Conservation (phyloP, 148 eudicot species). For the Persicaria tinctoria region DNA sequence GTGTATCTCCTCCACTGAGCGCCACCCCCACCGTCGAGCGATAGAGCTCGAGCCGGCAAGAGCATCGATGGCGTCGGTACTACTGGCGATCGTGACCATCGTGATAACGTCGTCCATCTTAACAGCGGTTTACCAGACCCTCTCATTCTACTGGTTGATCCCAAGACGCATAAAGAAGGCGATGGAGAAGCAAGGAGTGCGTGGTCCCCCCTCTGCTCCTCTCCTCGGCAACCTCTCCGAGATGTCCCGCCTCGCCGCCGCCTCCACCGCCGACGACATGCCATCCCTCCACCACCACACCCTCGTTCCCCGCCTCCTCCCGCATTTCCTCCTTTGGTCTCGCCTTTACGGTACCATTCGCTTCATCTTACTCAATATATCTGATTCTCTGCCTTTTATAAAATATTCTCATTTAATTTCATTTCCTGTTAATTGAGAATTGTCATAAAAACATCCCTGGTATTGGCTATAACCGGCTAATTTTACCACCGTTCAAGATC, state of each 20-base stretch:
- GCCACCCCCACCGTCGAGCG: not conserved
- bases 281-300: slow-evolving; percentile 50
- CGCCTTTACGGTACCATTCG: slow-evolving; percentile 36
- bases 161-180: slow-evolving; percentile 48
- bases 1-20: not conserved
- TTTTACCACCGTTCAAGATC: too few relatives aligned
- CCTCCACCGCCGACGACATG: slow-evolving; percentile 43
- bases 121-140: slow-evolving; percentile 20
- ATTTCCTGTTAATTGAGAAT: too few relatives aligned
- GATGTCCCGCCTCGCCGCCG: slow-evolving; percentile 31
- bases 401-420: too few relatives aligned
- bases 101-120: slow-evolving; percentile 6
- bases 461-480: too few relatives aligned
- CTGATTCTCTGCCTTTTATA: not conserved
- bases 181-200: slow-evolving; percentile 54
- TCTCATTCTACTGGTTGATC: slow-evolving; percentile 38
- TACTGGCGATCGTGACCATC: not conserved
- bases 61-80: not conserved
- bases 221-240: slow-evolving; percentile 45
- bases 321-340: slow-evolving; percentile 73
- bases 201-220: slow-evolving; percentile 46
- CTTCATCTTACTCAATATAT: not conserved
- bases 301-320: slow-evolving; percentile 65
- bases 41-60: not conserved
- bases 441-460: too few relatives aligned